Base-by-base conservation (phyloP, 768 basidiomycete genomes). In the Psilocybe tampanensis region DNA sequence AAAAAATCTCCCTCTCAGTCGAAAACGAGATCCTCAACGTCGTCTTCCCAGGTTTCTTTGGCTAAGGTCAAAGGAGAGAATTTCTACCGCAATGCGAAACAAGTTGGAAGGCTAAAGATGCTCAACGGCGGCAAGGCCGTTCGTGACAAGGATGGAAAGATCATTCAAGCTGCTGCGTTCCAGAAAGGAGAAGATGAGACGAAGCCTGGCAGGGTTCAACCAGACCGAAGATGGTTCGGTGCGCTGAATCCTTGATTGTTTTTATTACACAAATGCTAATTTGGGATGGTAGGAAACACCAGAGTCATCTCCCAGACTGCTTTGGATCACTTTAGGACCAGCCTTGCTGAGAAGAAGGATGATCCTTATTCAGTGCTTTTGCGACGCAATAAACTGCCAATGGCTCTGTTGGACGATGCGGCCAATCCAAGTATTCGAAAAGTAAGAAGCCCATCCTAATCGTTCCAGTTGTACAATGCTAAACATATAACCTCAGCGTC, bases 211-310 rank as follows among this genome's bases (percentile, higher is more conserved):
- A 78, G 95, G 53, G 93, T 98, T 19, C 92, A 95, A 75, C 92
- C 96, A 56, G 96, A 99, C 79, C 80, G 94, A 57, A 76, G 95
- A 65, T 99, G 96, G 96, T 99, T 99, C 66, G 97, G 95, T 96
- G 67, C 62, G 90, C 78, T 55, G n/a, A 17, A 44, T 21, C 32
- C 19, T 47, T 53, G 15, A 22, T 15, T 55, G 54, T 56, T 33
- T 47, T 22, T 62, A n/a, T 39, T 48, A 47, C 42, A 12, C 45
- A 49, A n/a, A 50, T 59, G 24, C 43, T 62, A 24, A 44, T 15
- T 41, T 34, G 19, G 29, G n/a, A 26, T 29, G 32, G 5, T 44
- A 95, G 95, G 96, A 42, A 98, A 98, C 73, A 98, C 97, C n/a
- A 80, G 97, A 68, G 96, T 98, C 33, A 98, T 99, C 68, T 95